Evolutionary conservation across 2,329 filamentous ascomycete species (phyloP), one percentile per base, ranked within the genome.

Genomic region (Claviceps citrina): DNA sequence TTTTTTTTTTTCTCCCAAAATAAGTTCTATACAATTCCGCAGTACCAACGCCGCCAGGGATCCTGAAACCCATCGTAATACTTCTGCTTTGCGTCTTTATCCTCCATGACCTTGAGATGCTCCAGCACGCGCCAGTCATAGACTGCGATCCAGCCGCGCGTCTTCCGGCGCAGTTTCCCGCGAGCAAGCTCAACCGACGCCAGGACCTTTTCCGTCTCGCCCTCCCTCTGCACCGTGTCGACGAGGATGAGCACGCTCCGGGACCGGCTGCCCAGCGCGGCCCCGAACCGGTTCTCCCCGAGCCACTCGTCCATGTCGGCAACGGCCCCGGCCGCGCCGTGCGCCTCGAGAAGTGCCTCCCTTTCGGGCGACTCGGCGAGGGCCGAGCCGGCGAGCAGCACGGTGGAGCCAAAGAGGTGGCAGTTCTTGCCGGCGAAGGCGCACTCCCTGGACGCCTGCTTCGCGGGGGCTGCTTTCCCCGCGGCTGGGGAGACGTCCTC

Each of bases 71-170:
- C 57, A 34, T 54, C 50, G 43, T 54, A 61, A 28, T 58, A 55
- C 35, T 57, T 58, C 15, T 47, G 47, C 22, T 47, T 49, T 4
- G 58, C 41, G 4, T 32, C 42, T 2, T 48, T 51, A 32, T 57
- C 54, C 40, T 71, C 67, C 32, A 57, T 42, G 26, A 59, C 59
- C 2, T 54, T 55, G 8, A 71, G 48, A 16, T 62, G 56, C 25
- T 59, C 54, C 35, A 71, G 43, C 5, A 68, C 49, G 4, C 63
- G 56, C 66, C 67, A 71, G 46, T 71, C 66, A 39, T 66, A 67
- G 2, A 68, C 56, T 5, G 56, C 54, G 2, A 67, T 57, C 54
- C 58, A 63, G 8, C 58, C 56, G 5, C 58, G 51, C 22, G 47
- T 46, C 4, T 55, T 55, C 2, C 50, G 47, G 3, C 49, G 49